phyloP scores from a whole-genome alignment of 805 yeast species.

The Saccharomycopsis microspora region DNA sequence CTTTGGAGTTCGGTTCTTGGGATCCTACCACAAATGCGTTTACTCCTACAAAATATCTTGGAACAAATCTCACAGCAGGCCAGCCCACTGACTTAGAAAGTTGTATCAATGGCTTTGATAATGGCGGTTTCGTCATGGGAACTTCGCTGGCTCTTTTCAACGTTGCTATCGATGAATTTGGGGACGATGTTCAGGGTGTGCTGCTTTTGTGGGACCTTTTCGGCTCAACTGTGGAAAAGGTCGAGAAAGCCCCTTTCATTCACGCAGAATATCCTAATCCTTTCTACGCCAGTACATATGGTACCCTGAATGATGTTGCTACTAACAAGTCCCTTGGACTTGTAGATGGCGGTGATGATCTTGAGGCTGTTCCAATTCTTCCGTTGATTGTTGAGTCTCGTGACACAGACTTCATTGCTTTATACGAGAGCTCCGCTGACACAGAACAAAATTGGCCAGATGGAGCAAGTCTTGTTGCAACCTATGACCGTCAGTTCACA shows the following conservation, averaged over 20 bases:
- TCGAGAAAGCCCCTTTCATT: neutral
- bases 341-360: constrained; percentile 55
- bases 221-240: constrained; percentile 49
- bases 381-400: constrained; percentile 46
- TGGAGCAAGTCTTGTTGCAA: constrained; percentile 9
- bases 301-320: constrained; percentile 27
- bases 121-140: constrained; percentile 72
- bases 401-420: constrained; percentile 43
- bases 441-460: constrained; percentile 22
- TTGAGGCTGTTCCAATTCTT: constrained; percentile 41
- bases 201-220: constrained; percentile 44
- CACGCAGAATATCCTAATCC: constrained; percentile 46
- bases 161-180: constrained; percentile 26
- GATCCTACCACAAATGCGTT: constrained; percentile 64
- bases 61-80: constrained; percentile 54
- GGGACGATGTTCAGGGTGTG: neutral
- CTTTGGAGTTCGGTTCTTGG: constrained; percentile 78
- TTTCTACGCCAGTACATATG: constrained; percentile 34
- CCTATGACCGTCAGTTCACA: constrained; percentile 16
- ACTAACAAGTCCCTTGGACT: constrained; percentile 28
- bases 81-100: constrained; percentile 29
- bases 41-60: constrained; percentile 56
- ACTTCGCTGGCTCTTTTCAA: constrained; percentile 77
- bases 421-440: constrained; percentile 36
- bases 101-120: constrained; percentile 47